Evolutionary conservation across 345 rosid species (phyloP).

Genomic region (Salix arbutifolia): DNA sequence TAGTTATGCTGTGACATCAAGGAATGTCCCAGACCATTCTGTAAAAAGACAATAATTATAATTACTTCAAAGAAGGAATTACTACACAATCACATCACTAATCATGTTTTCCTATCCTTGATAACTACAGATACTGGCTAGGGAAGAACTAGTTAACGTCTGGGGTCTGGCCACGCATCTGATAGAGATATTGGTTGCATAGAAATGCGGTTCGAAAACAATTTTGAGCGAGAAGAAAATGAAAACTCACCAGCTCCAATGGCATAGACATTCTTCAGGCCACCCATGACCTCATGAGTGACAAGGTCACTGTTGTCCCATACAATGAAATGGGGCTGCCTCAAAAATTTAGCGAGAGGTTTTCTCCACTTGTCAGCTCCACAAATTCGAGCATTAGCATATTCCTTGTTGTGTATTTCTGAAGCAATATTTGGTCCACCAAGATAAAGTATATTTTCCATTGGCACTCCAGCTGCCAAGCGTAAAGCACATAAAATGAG

Average conservation of each 20-base stretch:
- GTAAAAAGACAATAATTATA: not conserved
- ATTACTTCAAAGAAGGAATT: not conserved
- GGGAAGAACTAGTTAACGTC: not conserved
- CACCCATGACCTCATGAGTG: conserved; percentile 99
- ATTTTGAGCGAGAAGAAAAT: not conserved
- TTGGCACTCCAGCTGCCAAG: conserved; percentile 63
- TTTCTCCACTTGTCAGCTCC: conserved; percentile 96
- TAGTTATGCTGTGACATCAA: not conserved
- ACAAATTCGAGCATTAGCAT: conserved; percentile 97
- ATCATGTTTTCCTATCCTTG: not conserved
- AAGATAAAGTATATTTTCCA: conserved; percentile 82
- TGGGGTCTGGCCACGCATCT: not conserved
- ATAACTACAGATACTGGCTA: not conserved
- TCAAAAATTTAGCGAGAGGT: conserved; percentile 73
- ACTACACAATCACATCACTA: not conserved
- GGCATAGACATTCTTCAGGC: conserved; percentile 96
- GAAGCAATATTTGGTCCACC: conserved; percentile 99
- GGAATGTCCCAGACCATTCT: not conserved
- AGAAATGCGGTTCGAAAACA: not conserved
- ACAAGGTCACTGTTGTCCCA: conserved; percentile 98
- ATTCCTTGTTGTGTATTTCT: conserved; percentile 87
- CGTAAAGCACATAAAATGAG: not conserved
- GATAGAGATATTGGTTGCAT: not conserved
- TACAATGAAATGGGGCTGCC: conserved; percentile 87
- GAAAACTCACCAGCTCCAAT: conserved; percentile 85